Percentiles rank a stretch among this genome's conserved stretches.
phyloP scores from a whole-genome alignment of 1,284 basidiomycete species.

The Omphalotus olearius region DNA sequence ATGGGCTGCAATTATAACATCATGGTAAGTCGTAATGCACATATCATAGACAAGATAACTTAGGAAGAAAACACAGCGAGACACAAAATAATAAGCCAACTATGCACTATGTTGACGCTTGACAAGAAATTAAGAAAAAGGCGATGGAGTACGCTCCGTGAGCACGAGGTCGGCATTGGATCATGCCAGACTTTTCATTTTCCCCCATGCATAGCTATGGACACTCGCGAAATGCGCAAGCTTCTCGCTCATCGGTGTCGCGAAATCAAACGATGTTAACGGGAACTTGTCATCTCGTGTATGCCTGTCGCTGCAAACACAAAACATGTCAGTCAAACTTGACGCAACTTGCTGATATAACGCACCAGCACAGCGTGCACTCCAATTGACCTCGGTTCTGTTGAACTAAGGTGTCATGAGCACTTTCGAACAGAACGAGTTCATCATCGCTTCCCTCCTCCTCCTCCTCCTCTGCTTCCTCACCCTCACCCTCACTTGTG shows the following conservation, averaged over 20 bases:
- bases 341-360: not conserved
- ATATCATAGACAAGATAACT: too few species aligned
- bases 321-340: not conserved
- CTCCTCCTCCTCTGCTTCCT: not conserved
- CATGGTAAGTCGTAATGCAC: too few species aligned
- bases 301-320: not conserved
- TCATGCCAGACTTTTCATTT: not conserved
- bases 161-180: too few species aligned
- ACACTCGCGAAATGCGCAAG: not conserved
- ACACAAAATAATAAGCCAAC: too few species aligned
- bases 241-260: not conserved
- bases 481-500: not conserved
- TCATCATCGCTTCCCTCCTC: conserved; percentile 2
- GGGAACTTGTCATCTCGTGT: not conserved
- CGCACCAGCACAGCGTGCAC: conserved; percentile 10
- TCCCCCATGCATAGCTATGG: conserved; percentile 1
- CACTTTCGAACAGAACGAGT: not conserved
- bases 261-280: not conserved
- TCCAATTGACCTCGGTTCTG: not conserved
- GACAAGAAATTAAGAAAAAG: too few species aligned
- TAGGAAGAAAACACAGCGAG: too few species aligned
- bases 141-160: too few species aligned
- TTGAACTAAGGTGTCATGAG: not conserved
- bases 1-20: too few species aligned
- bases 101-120: too few species aligned